Evolutionary conservation across 2,329 filamentous ascomycete species (phyloP).

Genomic region (Falciphora oryzae): DNA sequence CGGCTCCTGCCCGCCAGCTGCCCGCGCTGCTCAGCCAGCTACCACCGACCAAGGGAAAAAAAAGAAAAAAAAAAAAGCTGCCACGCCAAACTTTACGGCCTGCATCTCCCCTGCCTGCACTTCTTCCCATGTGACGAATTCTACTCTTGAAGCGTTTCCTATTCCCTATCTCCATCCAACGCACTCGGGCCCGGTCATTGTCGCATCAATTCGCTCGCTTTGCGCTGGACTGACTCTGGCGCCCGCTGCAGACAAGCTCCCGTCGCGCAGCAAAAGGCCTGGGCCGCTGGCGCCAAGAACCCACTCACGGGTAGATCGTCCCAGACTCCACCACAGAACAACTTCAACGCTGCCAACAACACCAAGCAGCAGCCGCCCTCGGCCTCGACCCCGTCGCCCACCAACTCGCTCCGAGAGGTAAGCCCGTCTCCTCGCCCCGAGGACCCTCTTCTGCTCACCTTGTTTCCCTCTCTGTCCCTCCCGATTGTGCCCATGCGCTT

Average conservation of each 20-base stretch:
- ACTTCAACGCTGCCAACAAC: conserved; percentile 15
- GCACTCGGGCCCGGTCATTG: background rate
- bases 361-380: conserved; percentile 15
- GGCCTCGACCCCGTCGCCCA: conserved; percentile 14
- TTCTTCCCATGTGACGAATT: background rate
- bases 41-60: conserved; percentile 1
- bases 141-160: conserved; percentile 7
- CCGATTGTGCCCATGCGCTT: conserved; percentile 12
- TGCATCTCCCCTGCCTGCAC: background rate
- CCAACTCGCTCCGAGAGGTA: conserved; percentile 26
- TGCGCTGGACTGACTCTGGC: conserved; percentile 6
- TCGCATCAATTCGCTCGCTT: conserved; percentile 5
- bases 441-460: background rate
- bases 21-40: background rate
- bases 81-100: too few relatives aligned
- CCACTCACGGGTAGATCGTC: conserved; percentile 23
- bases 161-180: conserved; percentile 3
- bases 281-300: conserved; percentile 26
- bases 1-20: background rate
- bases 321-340: conserved; percentile 19
- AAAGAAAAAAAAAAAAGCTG: background rate
- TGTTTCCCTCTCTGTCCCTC: background rate
- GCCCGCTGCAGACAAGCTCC: conserved; percentile 24
- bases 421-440: conserved; percentile 12
- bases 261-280: conserved; percentile 22